These are phyloP conservation scores for Patellaria atrata DNA, from an alignment of 495 filamentous ascomycete genomes.

Conservation along the genomic window DNA sequence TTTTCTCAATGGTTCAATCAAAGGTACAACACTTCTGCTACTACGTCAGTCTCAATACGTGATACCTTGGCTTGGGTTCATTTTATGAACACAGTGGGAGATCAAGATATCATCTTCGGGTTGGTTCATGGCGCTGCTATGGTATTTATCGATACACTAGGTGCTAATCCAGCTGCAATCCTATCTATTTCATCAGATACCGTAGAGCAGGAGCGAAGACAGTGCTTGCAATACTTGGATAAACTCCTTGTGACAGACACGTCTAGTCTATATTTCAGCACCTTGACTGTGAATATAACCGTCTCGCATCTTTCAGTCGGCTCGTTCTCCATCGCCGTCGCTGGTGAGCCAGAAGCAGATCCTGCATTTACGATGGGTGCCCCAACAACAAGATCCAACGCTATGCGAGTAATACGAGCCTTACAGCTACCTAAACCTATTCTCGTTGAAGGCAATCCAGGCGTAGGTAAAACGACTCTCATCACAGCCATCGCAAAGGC, in stretches of 20 bases:
- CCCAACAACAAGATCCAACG: constrained; percentile 78
- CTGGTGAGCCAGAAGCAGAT: constrained; percentile 34
- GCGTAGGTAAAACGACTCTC: constrained; percentile 93
- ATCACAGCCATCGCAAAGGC: constrained; percentile 68
- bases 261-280: constrained; percentile 43
- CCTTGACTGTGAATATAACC: constrained; percentile 35
- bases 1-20: constrained; percentile 89
- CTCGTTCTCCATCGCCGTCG: constrained; percentile 50
- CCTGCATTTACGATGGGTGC: constrained; percentile 65
- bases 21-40: constrained; percentile 55
- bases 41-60: constrained; percentile 68
- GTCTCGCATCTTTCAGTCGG: constrained; percentile 46
- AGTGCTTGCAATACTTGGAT: constrained; percentile 59
- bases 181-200: constrained; percentile 48
- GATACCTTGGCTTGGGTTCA: constrained; percentile 88
- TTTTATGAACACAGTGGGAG: constrained; percentile 59
- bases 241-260: constrained; percentile 51
- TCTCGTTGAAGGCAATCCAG: constrained; percentile 86
- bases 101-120: constrained; percentile 37
- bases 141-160: constrained; percentile 89
- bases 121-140: constrained; percentile 82
- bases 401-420: constrained; percentile 80
- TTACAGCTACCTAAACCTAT: constrained; percentile 81
- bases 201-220: constrained; percentile 45
- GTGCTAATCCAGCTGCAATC: constrained; percentile 81